These are phyloP conservation scores for Bryoerythrophyllum caledonicum DNA, from an alignment of 225 moss, liverwort and hornwort species.

Conservation along the genomic window DNA sequence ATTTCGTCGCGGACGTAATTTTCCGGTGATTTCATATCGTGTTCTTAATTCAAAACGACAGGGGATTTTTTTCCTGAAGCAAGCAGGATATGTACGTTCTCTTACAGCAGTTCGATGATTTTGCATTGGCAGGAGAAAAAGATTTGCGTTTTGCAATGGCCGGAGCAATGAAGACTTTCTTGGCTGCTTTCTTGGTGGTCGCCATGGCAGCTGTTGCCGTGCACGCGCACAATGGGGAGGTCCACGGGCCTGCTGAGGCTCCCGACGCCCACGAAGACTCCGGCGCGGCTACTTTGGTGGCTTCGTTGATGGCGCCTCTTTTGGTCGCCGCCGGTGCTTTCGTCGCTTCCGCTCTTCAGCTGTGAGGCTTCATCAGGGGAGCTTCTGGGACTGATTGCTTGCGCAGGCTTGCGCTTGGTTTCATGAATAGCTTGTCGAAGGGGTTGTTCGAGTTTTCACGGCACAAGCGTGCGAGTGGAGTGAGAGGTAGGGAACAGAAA, in stretches of 20 bases:
- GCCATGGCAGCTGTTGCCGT: conserved; percentile 20
- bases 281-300: conserved; percentile 5
- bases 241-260: neutral
- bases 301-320: conserved; percentile 22
- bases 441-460: neutral
- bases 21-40: neutral
- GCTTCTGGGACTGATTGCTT: neutral
- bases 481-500: neutral
- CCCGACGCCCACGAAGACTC: neutral
- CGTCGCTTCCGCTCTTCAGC: conserved; percentile 10
- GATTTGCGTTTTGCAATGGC: conserved; percentile 13
- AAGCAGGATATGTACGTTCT: neutral
- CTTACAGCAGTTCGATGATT: neutral
- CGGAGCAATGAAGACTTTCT: conserved; percentile 24
- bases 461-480: neutral
- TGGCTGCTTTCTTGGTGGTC: conserved; percentile 19
- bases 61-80: neutral
- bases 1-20: neutral
- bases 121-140: neutral
- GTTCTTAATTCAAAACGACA: neutral
- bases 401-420: neutral
- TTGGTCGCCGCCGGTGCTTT: conserved; percentile 24
- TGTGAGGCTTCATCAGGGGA: conserved; percentile 9
- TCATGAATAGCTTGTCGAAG: neutral
- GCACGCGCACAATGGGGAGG: conserved; percentile 22